These are phyloP conservation scores for Malus hybrid DNA, from an alignment of 331 rosid species.

Conservation along the genomic window DNA sequence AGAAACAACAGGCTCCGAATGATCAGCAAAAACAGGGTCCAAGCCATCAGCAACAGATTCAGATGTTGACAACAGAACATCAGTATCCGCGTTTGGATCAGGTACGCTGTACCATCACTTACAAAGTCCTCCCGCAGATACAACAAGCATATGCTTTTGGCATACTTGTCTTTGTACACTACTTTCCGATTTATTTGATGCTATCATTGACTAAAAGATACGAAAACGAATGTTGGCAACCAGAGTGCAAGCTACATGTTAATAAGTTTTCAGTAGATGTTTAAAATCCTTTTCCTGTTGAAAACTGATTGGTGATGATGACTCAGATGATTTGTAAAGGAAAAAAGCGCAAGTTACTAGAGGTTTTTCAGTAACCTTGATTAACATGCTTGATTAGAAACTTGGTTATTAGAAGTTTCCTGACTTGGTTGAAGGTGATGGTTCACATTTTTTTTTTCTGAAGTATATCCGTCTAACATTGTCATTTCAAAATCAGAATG, in stretches of 20 bases:
- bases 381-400: conserved; percentile 9
- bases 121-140: not conserved
- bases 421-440: not conserved
- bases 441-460: not conserved
- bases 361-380: conserved; percentile 12
- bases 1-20: too few species aligned
- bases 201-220: not conserved
- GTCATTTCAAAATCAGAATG: conserved; percentile 15
- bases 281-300: not conserved
- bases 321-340: conserved; percentile 14
- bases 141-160: not conserved
- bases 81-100: conserved; percentile 23
- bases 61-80: conserved; percentile 17
- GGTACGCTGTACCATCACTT: not conserved
- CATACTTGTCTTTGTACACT: not conserved
- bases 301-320: conserved; percentile 8
- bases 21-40: conserved; percentile 12
- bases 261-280: not conserved
- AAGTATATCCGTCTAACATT: not conserved
- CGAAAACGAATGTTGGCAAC: not conserved
- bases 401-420: not conserved
- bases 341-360: conserved; percentile 16
- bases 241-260: not conserved
- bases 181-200: not conserved
- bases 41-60: conserved; percentile 15